Evolutionary conservation across 352 stramenopile species (phyloP).

Genomic region (Phytophthora pisi): DNA sequence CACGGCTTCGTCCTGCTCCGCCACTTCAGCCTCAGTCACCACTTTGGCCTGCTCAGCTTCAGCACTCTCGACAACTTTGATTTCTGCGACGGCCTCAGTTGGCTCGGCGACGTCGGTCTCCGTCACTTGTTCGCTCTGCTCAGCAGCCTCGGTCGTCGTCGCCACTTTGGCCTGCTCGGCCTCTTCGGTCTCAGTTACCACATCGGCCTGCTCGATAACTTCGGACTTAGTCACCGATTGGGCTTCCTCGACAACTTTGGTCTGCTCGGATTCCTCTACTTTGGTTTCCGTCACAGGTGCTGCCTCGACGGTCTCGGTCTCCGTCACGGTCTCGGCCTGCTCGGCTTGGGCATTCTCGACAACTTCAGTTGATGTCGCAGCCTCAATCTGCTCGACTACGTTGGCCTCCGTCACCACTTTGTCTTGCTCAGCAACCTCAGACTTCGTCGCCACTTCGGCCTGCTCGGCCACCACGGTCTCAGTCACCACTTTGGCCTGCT

Average conservation of each 20-base stretch:
- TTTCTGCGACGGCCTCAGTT: not conserved
- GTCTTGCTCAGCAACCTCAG: not conserved
- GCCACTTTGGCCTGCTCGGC: not conserved
- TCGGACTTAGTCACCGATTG: not conserved
- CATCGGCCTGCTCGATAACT: not conserved
- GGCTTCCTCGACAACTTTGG: not conserved
- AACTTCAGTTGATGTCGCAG: not conserved
- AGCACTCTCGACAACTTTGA: too few species aligned
- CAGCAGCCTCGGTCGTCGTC: too few species aligned
- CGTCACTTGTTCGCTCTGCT: too few species aligned
- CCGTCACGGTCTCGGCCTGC: too few species aligned
- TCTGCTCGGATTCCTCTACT: slow-evolving; percentile 4
- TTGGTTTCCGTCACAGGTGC: not conserved
- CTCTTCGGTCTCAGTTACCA: not conserved
- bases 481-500: too few species aligned
- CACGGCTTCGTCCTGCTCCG: too few species aligned
- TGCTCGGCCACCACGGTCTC: too few species aligned
- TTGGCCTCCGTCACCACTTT: not conserved
- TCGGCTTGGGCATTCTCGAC: too few species aligned
- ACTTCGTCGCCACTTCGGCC: too few species aligned
- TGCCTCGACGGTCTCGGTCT: not conserved
- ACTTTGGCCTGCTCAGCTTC: not conserved
- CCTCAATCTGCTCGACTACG: not conserved
- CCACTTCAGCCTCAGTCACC: not conserved
- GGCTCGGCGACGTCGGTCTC: too few species aligned